Evolutionary conservation across 805 yeast species (phyloP).

Genomic region (Cyberlindnera subsufficiens): DNA sequence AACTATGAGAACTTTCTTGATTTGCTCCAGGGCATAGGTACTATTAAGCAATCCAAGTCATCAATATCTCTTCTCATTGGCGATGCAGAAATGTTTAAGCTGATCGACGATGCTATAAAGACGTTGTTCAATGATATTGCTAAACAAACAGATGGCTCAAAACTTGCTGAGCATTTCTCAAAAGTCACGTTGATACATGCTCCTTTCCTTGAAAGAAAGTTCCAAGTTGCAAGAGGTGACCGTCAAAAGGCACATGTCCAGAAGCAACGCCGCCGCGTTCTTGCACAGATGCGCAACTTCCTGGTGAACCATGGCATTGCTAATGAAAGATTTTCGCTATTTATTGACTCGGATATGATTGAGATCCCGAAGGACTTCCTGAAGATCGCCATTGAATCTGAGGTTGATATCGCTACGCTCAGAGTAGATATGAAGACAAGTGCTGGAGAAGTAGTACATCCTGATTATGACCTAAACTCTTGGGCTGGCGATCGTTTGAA

Average conservation of each 20-base stretch:
- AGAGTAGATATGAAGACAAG: constrained; percentile 21
- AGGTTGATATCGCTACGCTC: constrained; percentile 27
- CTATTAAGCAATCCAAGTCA: constrained; percentile 7
- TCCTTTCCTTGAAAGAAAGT: constrained; percentile 9
- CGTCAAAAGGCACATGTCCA: constrained; percentile 19
- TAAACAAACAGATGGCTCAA: neutral
- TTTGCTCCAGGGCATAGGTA: constrained; percentile 4
- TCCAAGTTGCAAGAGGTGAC: constrained; percentile 7
- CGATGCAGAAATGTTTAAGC: constrained; percentile 3
- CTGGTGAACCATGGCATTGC: constrained; percentile 18
- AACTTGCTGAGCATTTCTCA: constrained; percentile 10
- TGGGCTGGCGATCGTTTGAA: constrained; percentile 27
- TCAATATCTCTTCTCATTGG: constrained; percentile 15
- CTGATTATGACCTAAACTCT: constrained; percentile 30
- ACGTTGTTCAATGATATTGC: constrained; percentile 3
- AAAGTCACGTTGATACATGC: constrained; percentile 22
- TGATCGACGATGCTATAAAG: constrained; percentile 4
- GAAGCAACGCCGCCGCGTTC: constrained; percentile 18
- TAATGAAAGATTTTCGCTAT: constrained; percentile 25
- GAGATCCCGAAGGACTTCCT: constrained; percentile 22
- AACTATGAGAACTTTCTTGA: constrained; percentile 10
- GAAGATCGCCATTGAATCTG: constrained; percentile 18
- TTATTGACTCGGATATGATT: constrained; percentile 27
- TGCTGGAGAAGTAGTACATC: constrained; percentile 7
- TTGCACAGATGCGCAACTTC: constrained; percentile 24